Evolutionary conservation across 78 protist species (phyloP), one percentile per base, ranked within the genome.

Genomic region (Goniomonas avonlea): DNA sequence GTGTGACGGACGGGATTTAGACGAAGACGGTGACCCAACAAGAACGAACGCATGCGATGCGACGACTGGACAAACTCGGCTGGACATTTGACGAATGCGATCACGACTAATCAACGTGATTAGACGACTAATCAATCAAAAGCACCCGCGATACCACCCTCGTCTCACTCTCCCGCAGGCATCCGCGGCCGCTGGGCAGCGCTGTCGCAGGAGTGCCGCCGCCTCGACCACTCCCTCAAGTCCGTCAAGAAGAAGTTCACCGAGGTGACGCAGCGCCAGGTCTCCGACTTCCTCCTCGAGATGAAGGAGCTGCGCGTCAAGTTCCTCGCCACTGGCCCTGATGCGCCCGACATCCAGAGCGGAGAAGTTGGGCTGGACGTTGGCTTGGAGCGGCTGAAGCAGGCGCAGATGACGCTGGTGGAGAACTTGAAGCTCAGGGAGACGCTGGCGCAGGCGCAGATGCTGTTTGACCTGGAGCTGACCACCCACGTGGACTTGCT

Each of bases 391-490:
- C 65, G 58, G 37, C 25, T 84, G 58, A 34, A 27, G 18, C 18
- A 79, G 78, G 82, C 32, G 80, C 40, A n/a, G 71, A 1, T n/a
- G 27, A 8, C 5, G 25, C 50, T 89, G 38, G 58, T 2, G 18
- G 66, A 35, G 39, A 0, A 3, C 17, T 3, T 0, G 27, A 5
- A 32, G 59, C 23, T 1, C 32, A 53, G 90, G 34, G 93, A 82
- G 37, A 68, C 55, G 70, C 77, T 89, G 18, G 79, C 47, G 15
- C 29, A 18, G 2, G 88, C 92, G 9, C 85, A 86, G 85, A 81
- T 71, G 70, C 81, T 92, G 32, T 89, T 92, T 53, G 70, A 65
- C 58, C 82, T 89, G 15, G 84, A 88, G 32, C 43, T 84, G 41
- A 82, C 73, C 40, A 0, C 37, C 45, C 86, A 84, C 58, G 88